Evolutionary conservation across 2,329 filamentous ascomycete genomes (phyloP), one percentile per base, ranked within the genome.

Genomic region (Corinectria fuckeliana): DNA sequence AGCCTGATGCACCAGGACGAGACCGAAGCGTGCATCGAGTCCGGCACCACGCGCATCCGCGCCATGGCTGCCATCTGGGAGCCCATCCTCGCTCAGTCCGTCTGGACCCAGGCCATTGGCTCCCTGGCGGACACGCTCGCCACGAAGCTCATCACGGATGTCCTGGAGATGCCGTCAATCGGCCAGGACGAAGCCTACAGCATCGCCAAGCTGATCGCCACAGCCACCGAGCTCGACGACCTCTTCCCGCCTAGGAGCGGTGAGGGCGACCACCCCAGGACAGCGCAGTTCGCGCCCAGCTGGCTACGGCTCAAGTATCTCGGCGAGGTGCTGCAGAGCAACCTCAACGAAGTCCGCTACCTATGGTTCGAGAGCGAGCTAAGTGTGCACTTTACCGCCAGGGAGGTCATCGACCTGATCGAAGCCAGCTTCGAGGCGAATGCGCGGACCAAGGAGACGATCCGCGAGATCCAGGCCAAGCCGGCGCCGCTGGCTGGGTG

Each of bases 331-430:
- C 76, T 90, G 64, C 87, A 90, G 76, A 88, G 86, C 65, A 88
- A 89, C 68, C 76, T 89, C 52, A 83, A 83, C 62, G 87, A 89
- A 62, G 83, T 90, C 56, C 80, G 79, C 57, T 88, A 80, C 62
- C 73, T 90, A 34, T 90, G 87, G 87, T 80, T 84, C 67, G 86
- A 90, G 62, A 87, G 86, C 72, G 86, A 89, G 71, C 76, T 90
- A 39, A 88, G 86, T 62, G 71, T 88, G 34, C 87, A 88, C 71
- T 89, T 89, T 66, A 80, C 82, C 0, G 80, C 77, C 7, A 81
- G 82, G 4, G 87, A 89, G 75, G 85, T 89, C 13, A 74, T 88
- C 30, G 86, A 90, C 61, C 71, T 90, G 66, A 84, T 89, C 44
- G 78, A 82, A 50, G 78, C 86, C 18, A 89, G 86, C 71, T 90